Evolutionary conservation across 2,329 filamentous ascomycete species (phyloP).

Genomic region (Aureobasidium pullulans): DNA sequence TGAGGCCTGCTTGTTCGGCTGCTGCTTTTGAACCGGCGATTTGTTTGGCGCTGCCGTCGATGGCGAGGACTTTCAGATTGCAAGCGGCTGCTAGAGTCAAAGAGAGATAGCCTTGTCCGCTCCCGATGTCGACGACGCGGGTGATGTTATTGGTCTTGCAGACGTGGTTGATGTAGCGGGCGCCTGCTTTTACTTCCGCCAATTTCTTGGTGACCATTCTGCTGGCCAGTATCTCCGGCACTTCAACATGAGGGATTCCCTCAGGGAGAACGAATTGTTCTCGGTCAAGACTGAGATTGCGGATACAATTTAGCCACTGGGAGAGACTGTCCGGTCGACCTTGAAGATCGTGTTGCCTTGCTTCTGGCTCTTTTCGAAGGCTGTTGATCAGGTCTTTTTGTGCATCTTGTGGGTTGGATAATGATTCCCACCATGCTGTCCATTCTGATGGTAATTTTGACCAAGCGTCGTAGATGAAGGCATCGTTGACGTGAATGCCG

Average conservation of each 20-base stretch:
- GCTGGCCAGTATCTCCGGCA: slow-evolving; percentile 6
- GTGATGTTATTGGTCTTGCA: slow-evolving; percentile 14
- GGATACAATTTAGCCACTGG: slow-evolving; percentile 14
- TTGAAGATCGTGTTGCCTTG: neutral
- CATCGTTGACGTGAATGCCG: slow-evolving; percentile 17
- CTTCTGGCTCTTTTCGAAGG: neutral
- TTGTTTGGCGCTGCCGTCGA: slow-evolving; percentile 16
- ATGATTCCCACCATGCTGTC: slow-evolving; percentile 15
- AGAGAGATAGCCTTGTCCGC: slow-evolving; percentile 17
- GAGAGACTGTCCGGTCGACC: slow-evolving; percentile 11
- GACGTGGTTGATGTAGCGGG: slow-evolving; percentile 15
- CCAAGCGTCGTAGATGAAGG: slow-evolving; percentile 16
- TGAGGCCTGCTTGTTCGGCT: slow-evolving; percentile 13
- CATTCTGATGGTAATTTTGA: slow-evolving; percentile 12
- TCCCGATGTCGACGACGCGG: slow-evolving; percentile 15
- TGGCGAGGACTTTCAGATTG: slow-evolving; percentile 14
- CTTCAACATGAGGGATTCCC: neutral
- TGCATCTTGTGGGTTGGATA: slow-evolving; percentile 9
- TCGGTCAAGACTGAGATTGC: slow-evolving; percentile 13
- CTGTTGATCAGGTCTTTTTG: slow-evolving; percentile 16
- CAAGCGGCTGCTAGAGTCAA: slow-evolving; percentile 14
- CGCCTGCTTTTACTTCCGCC: slow-evolving; percentile 14
- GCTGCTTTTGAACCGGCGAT: slow-evolving; percentile 15
- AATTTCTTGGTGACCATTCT: slow-evolving; percentile 17
- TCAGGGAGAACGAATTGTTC: slow-evolving; percentile 11